Evolutionary conservation across 495 filamentous ascomycete genomes (phyloP).

Genomic region (Hypoxylon lienhwacheense): DNA sequence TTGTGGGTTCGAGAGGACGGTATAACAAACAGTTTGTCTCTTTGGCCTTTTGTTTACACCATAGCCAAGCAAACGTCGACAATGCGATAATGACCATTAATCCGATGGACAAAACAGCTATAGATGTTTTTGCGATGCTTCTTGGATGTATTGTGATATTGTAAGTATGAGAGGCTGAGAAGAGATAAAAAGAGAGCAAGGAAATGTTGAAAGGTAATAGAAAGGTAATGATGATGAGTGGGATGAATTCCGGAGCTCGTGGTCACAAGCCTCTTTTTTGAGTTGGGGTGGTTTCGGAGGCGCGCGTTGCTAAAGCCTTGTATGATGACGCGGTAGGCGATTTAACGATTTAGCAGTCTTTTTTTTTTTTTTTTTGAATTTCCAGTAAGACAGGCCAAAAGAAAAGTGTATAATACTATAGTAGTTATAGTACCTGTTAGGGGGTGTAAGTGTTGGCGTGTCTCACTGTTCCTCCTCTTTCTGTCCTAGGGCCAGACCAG

Average conservation of each 20-base stretch:
- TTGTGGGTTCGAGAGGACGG: conserved; percentile 14
- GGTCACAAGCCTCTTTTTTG: conserved; percentile 22
- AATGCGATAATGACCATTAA: conserved; percentile 3
- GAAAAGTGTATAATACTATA: no score
- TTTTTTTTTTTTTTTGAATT: no score
- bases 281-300: conserved; percentile 21
- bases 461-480: no score
- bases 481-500: no score
- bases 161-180: neutral
- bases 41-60: no score
- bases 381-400: no score
- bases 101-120: neutral
- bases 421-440: no score
- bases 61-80: neutral
- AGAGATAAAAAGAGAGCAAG: no score
- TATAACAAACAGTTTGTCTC: conserved; percentile 22
- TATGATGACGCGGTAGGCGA: conserved; percentile 5
- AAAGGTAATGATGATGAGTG: conserved; percentile 6
- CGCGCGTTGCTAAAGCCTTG: conserved; percentile 4
- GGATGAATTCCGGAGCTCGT: conserved; percentile 15
- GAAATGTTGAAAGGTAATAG: no score
- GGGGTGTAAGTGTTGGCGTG: no score
- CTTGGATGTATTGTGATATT: neutral
- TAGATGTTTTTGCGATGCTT: neutral
- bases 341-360: neutral